These are phyloP conservation scores for Colletotrichum magnum DNA, from an alignment of 2,329 filamentous ascomycete genomes.

Conservation along the genomic window DNA sequence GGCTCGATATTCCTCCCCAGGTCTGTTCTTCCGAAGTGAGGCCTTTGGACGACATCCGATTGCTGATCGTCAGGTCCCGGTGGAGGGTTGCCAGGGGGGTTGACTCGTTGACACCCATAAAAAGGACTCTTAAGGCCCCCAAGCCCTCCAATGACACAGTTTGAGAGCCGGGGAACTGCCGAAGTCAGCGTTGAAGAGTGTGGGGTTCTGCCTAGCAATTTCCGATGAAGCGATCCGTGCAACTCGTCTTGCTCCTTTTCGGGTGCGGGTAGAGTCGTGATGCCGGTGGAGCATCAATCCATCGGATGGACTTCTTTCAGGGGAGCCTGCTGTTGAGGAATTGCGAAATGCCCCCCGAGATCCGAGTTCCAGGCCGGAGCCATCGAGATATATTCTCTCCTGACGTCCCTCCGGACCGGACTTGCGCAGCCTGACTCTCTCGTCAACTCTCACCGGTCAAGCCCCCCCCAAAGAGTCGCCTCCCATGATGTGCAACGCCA, in stretches of 20 bases:
- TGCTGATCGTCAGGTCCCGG: constrained; percentile 21
- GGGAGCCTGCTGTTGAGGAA: constrained; percentile 5
- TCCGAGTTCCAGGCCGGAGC: constrained; percentile 11
- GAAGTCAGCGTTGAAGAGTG: constrained; percentile 11
- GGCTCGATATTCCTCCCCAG: background rate
- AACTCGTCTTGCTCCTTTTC: constrained; percentile 8
- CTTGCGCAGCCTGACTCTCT: background rate
- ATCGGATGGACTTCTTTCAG: constrained; percentile 12
- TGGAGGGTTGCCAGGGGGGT: constrained; percentile 15
- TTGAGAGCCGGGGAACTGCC: constrained; percentile 12
- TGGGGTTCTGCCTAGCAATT: constrained; percentile 32
- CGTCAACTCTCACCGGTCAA: constrained; percentile 8
- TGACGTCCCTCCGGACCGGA: background rate
- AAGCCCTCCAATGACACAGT: constrained; percentile 15
- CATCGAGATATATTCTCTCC: constrained; percentile 2
- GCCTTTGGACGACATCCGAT: constrained; percentile 12
- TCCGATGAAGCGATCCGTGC: constrained; percentile 32
- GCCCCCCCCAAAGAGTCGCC: constrained; percentile 6
- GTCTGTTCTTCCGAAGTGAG: background rate
- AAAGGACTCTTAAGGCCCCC: background rate
- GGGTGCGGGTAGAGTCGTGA: constrained; percentile 20
- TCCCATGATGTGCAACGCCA: constrained; percentile 32
- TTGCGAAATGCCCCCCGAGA: constrained; percentile 13
- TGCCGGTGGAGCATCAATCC: constrained; percentile 23
- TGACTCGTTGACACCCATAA: constrained; percentile 31